Base-by-base conservation (phyloP, 140 eudicot species). In the Erigeron philadelphicus region DNA sequence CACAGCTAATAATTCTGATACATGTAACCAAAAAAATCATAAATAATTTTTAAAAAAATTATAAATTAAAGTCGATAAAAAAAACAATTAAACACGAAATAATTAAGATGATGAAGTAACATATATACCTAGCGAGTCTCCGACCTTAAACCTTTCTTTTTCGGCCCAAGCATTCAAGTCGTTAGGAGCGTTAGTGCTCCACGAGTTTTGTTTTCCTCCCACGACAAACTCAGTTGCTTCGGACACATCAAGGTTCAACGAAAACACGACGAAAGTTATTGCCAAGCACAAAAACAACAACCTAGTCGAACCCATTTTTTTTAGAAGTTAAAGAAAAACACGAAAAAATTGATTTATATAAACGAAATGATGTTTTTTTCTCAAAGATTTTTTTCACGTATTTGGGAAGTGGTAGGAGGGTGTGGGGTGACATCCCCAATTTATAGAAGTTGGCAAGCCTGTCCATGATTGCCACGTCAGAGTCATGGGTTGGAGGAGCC, bases 161-260 rank as follows among this genome's bases (percentile, higher is more conserved):
- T 57, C 68, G 25, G 95, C 85, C 95, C 95, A 87, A 3, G 53
- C 7, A 61, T 81, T 79, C 66, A 70, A 72, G 17, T 59, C 63
- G 13, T 62, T 73, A 1, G 69, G 58, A n/a, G 80, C 1, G 79
- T 3, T 1, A 87, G 85, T 17, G 31, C 67, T 23, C 89, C 89
- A 84, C 0, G 75, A 25, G 61, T 68, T 67, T 3, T 56, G 64
- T 31, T 75, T 73, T 18, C 84, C 87, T 16, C 78, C 86, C 3
- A 83, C 83, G 68, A 38, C 44, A 42, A 79, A 79, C 16, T 83
- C 80, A 9, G 62, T 53, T 9, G 84, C 89, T 62, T 84, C 80
- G 9, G 61, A 64, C 18, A 7, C 54, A 17, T 18, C 6, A 11
- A 64, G 9, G 7, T 47, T 71, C 38, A 72, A 25, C 31, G 80